Base-by-base conservation (phyloP, 2,329 filamentous ascomycete genomes). In the Colletotrichum sojae region DNA sequence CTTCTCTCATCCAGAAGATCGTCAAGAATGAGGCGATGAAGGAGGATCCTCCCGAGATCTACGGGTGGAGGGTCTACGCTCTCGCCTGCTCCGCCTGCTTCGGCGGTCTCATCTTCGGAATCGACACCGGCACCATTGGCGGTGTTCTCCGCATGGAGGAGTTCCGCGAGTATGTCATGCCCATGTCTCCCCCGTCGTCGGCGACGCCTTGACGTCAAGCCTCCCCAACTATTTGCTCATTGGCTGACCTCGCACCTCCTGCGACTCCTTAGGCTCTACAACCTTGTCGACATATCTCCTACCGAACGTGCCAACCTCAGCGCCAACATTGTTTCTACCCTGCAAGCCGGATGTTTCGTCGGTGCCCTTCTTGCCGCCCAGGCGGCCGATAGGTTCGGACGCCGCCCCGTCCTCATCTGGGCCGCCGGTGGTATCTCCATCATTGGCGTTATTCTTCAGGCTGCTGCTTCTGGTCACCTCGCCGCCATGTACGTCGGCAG, bases 401-500 rank as follows among this genome's bases (percentile, higher is more conserved):
- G 87, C 40, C 83, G 83, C 67, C 79, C 80, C 68, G 86, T 86
- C 0, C 83, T 88, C 59, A 79, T 87, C 8, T 62, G 57, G 67
- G 79, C 86, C 36, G 86, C 85, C 5, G 84, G 84, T 1, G 67
- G 81, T 5, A 83, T 89, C 69, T 86, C 84, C 59, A 70, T 74
- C 22, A 60, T 89, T 5, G 88, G 87, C 3, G 85, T 84, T 1
- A 78, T 83, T 40, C 63, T 67, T 22, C 63, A 67, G 31, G 78
- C 63, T 40, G 63, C 63, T 84, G 85, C 45, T 80, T 62, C 57
- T 79, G 69, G 72, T 6, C 83, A 85, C 58, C 78, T 89, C 20
- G 79, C 81, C 13, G 88, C 89, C 83, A 86, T 90, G 58, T 82
- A 90, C 2, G 82, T 85, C 8, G 88, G 87, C 1, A 84, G 88